Percentiles rank a stretch among this genome's conserved stretches.
These are phyloP conservation scores for Bauhinia variegata DNA, from an alignment of 306 rosid species.

Conservation along the genomic window DNA sequence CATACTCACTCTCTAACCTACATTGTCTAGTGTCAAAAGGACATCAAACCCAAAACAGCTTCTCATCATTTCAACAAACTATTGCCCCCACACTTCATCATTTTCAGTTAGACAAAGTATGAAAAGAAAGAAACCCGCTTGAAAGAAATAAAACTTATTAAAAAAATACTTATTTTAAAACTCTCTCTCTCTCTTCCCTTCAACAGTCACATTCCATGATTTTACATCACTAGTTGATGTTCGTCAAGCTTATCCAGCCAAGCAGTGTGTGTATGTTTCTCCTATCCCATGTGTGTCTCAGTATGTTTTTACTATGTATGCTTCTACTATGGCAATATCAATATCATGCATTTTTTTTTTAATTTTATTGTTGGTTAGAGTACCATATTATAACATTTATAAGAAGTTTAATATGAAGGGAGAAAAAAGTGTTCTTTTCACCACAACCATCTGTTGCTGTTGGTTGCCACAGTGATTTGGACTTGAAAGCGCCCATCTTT, in stretches of 20 bases:
- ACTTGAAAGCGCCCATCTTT: conserved; percentile 99
- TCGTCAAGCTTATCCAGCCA: conserved; percentile 51
- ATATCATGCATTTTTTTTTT: conserved; percentile 9
- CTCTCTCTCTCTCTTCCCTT: conserved; percentile 34
- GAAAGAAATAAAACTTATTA: not conserved
- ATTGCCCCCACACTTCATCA: conserved; percentile 56
- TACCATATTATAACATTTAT: conserved; percentile 16
- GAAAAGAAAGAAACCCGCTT: conserved; percentile 36
- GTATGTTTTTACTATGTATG: conserved; percentile 25
- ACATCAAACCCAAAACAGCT: conserved; percentile 38
- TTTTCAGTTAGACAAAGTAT: conserved; percentile 51
- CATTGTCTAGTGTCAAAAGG: conserved; percentile 31
- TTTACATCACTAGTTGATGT: conserved; percentile 70
- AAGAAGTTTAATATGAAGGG: not conserved
- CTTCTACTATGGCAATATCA: conserved; percentile 20
- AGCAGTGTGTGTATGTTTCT: conserved; percentile 21
- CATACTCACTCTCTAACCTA: conserved; percentile 32
- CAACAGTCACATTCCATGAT: conserved; percentile 64
- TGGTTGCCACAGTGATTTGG: conserved; percentile 96
- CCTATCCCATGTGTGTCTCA: conserved; percentile 21
- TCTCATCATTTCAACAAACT: conserved; percentile 48
- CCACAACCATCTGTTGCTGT: conserved; percentile 73
- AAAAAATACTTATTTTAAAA: conserved; percentile 7
- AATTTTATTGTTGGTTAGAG: not conserved
- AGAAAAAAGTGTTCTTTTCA: conserved; percentile 51